Base-by-base conservation (phyloP, 2,329 filamentous ascomycete species). In the Teratosphaeria viscida region DNA sequence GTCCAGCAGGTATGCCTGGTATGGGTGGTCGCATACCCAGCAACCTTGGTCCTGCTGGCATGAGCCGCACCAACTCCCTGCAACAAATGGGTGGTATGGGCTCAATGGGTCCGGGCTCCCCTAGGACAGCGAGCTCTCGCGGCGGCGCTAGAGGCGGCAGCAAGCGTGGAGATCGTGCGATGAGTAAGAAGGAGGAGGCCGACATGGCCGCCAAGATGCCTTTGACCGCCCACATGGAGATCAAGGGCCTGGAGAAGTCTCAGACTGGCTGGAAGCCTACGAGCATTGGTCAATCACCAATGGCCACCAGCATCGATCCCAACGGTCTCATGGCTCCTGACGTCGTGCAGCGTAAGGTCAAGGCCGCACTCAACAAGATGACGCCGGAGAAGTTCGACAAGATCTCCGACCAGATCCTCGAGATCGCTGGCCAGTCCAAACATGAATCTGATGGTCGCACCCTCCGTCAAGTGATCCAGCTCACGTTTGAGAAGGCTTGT, bases 301-400 rank as follows among this genome's bases (percentile, higher is more conserved):
- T 78, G 64, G 67, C 64, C 35, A 55, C 27, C 19, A 56, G 27
- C 32, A 74, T 77, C 66, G 78, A 78, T 63, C 77, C 71, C 57
- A 67, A 77, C 59, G 78, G 79, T 56, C 82, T 89, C 68, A 83
- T 97, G 78, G 85, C 95, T 65, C 92, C 94, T 27, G 90, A 92
- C 68, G 85, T 94, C 80, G 94, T 99, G 60, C 94, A 99, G 79
- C 87, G 92, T 68, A 99, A 99, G 86, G 94, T 99, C 74, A 99
- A 99, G 86, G 88, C 91, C 64, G 89, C 89, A 62, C 81, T 99
- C 70, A 99, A 99, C 85, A 99, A 99, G 87, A 97, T 99, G 94
- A 97, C 94, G 0, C 94, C 94, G 0, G 94, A 99, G 78, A 99
- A 97, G 73, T 99, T 99, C 70, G 92, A 96, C 73, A 91, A 87